Evolutionary conservation across 2,329 filamentous ascomycete genomes (phyloP).

Genomic region (Aspergillus arachidicola): DNA sequence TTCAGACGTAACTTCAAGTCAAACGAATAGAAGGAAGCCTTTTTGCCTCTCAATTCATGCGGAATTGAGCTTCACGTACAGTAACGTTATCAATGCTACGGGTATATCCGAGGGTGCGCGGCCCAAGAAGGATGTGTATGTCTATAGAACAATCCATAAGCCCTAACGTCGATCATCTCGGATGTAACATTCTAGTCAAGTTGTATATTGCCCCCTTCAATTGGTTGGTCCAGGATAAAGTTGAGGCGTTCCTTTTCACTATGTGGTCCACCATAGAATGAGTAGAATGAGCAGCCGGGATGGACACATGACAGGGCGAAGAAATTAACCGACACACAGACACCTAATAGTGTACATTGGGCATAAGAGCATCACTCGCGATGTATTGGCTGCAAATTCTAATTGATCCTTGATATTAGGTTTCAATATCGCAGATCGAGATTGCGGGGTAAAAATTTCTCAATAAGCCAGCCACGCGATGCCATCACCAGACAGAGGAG

Average conservation of each 20-base stretch:
- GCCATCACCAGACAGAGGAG: conserved; percentile 20
- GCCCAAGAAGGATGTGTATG: neutral
- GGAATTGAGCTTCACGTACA: neutral
- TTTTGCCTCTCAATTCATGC: neutral
- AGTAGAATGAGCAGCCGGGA: neutral
- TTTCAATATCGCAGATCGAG: conserved; percentile 3
- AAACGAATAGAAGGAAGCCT: neutral
- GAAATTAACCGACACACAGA: neutral
- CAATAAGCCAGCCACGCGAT: conserved; percentile 20
- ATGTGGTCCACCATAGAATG: neutral
- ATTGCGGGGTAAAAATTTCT: conserved; percentile 14
- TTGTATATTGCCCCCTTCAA: neutral
- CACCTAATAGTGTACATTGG: neutral
- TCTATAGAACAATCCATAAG: neutral
- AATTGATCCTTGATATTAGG: neutral
- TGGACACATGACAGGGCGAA: neutral
- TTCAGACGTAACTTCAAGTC: neutral
- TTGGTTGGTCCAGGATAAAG: neutral
- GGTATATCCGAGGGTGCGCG: neutral
- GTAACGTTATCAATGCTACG: neutral
- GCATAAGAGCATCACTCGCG: conserved; percentile 7
- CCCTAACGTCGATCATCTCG: conserved; percentile 1
- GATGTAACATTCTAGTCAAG: conserved; percentile 2
- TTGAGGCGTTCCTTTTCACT: neutral
- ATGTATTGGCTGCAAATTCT: conserved; percentile 10